Evolutionary conservation across 2,329 filamentous ascomycete species (phyloP), one percentile per base, ranked within the genome.

Genomic region (Claviceps pusilla): DNA sequence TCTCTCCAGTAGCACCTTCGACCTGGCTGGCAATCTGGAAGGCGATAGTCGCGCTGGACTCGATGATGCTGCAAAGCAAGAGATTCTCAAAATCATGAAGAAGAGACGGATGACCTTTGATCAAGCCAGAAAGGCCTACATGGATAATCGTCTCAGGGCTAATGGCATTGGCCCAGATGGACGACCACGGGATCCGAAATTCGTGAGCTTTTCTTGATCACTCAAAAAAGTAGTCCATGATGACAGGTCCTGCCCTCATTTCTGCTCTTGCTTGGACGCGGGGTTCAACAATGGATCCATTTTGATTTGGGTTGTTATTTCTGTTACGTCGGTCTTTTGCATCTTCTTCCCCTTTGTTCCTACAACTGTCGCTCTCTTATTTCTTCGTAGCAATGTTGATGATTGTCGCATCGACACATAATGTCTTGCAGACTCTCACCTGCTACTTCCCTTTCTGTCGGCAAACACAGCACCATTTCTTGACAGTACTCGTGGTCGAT

Each of bases 21-120:
- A 95, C 64, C 78, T 98, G 31, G 73, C 76, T 10, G 80, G 78
- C 58, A 98, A 98, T 66, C 75, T 98, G 39, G 83, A 84, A 55
- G 87, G 86, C 51, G 93, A 98, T 67, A 75, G 76, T 35, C 80
- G 93, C 60, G 80, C 82, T 0, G 93, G 93, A 0, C 76, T 98
- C 19, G 90, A 97, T 66, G 82, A 86, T 59, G 74, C 73, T 50
- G 86, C 80, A 55, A 97, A 97, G 75, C 72, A 76, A 43, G 88
- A 95, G 68, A 83, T 98, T 46, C 78, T 89, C 63, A 79, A 79
- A 62, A 90, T 98, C 61, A 98, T 98, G 93, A 91, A 89, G 78
- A 83, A 78, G 66, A 78, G 83, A 59, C 78, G 83, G 56, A 79
- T 97, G 59, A 79, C 77, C 57, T 98, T 98, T 66, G 91, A 98